A percentile compares a stretch with the other conserved stretches of the same genome.
phyloP scores from a whole-genome alignment of 129 eudicot genomes.

The Flaveria linearis region DNA sequence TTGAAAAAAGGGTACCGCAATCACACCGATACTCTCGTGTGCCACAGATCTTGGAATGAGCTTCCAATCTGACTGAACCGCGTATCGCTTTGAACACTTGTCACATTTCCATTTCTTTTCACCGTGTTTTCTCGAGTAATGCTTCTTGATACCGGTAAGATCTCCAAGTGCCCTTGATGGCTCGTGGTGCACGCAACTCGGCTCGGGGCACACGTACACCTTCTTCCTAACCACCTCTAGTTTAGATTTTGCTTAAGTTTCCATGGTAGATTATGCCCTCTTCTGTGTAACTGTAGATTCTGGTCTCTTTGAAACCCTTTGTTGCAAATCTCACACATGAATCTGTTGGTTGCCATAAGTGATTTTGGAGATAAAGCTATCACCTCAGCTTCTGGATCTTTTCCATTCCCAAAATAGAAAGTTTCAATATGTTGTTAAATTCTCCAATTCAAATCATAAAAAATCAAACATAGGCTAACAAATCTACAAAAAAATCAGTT shows the following conservation, averaged over 20 bases:
- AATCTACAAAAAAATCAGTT: slow-evolving; percentile 5
- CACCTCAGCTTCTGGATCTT: slow-evolving; percentile 77
- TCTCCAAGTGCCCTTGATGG: slow-evolving; percentile 85
- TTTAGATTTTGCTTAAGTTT: slow-evolving; percentile 63
- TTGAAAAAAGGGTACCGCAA: slow-evolving; percentile 85
- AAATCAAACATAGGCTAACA: neutral
- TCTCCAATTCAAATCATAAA: slow-evolving; percentile 17
- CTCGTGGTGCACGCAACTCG: slow-evolving; percentile 79
- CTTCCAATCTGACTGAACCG: slow-evolving; percentile 94
- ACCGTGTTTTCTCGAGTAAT: slow-evolving; percentile 73
- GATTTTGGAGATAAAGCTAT: slow-evolving; percentile 66
- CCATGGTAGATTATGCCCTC: slow-evolving; percentile 76
- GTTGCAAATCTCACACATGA: slow-evolving; percentile 65
- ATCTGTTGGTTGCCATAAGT: slow-evolving; percentile 69
- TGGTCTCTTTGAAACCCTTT: slow-evolving; percentile 78
- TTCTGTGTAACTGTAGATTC: slow-evolving; percentile 64
- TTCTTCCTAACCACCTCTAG: slow-evolving; percentile 51
- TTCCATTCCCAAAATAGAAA: slow-evolving; percentile 25
- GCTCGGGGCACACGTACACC: slow-evolving; percentile 69
- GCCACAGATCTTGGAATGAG: slow-evolving; percentile 90
- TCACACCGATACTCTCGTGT: slow-evolving; percentile 86
- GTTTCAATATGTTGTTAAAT: neutral
- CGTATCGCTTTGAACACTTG: slow-evolving; percentile 75
- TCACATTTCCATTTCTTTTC: slow-evolving; percentile 93
- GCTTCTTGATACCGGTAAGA: slow-evolving; percentile 81